Percentiles rank a stretch among this genome's conserved stretches.
phyloP scores from a whole-genome alignment of 306 rosid genomes.

The Fragaria nilgerrensis region DNA sequence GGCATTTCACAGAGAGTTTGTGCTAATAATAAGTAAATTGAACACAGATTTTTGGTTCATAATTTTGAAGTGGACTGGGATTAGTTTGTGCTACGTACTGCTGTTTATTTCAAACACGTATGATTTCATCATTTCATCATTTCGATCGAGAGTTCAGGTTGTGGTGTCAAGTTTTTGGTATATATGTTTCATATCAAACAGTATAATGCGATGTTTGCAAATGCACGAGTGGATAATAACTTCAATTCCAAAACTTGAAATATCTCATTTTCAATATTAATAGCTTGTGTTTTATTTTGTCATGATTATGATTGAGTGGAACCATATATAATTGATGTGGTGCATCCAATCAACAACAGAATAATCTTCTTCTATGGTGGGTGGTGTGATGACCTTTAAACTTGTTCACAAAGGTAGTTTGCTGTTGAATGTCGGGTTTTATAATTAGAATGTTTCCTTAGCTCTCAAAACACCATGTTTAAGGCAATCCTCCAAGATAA shows the following conservation, averaged over 20 bases:
- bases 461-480: slow-evolving; percentile 26
- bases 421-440: slow-evolving; percentile 26
- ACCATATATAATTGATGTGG: background rate
- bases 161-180: too few relatives aligned
- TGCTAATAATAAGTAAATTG: slow-evolving; percentile 16
- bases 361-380: slow-evolving; percentile 4
- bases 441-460: slow-evolving; percentile 27
- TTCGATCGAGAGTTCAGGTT: too few relatives aligned
- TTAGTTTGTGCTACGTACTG: background rate
- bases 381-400: slow-evolving; percentile 18
- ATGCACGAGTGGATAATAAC: too few relatives aligned
- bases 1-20: slow-evolving; percentile 39
- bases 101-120: background rate
- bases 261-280: background rate
- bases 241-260: background rate
- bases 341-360: background rate
- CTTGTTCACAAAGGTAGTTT: slow-evolving; percentile 15
- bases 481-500: background rate
- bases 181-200: too few relatives aligned
- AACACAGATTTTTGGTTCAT: background rate
- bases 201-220: too few relatives aligned
- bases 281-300: background rate
- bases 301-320: background rate
- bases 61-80: background rate
- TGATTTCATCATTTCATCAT: too few relatives aligned